Evolutionary conservation across 768 basidiomycete species (phyloP), one percentile per base, ranked within the genome.

Genomic region (Mycena rosella): DNA sequence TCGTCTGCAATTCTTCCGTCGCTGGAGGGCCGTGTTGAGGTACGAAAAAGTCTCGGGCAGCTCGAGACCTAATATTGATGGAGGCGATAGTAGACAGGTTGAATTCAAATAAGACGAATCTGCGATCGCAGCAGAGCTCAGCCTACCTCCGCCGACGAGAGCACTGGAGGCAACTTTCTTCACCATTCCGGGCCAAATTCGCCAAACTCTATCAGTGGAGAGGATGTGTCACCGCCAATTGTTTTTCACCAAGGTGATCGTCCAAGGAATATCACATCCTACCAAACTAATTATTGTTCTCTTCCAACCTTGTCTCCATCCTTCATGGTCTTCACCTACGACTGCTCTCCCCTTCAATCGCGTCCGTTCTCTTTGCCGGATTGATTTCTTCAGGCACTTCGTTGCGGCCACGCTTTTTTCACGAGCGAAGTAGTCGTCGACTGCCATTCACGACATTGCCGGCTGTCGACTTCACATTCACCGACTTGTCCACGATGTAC

Each of bases 71-170:
- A 27, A 40, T 38, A 52, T 51, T 68, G 54, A 68, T 68, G 48
- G 10, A 34, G 55, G 48, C 24, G 20, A n/a, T n/a, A n/a, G 13
- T 47, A 18, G 57, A 63, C 62, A 68, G 62, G 56, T 51, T 45
- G 47, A 58, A 57, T 47, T 68, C 60, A 59, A 68, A 68, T 54
- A 68, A 60, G 67, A 30, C 56, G 67, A n/a, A 63, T 70, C 65
- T 27, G 63, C 54, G 61, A 67, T 67, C 63, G 65, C 22, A 32
- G 30, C 55, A 70, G 26, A 54, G 24, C 29, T 54, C 20, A 27
- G 59, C 70, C 63, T 68, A 71, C 66, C 66, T 71, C 70, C 70
- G 66, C 70, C 70, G 70, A 71, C 70, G 62, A 71, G 58, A 68
- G 44, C 59, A 56, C 40, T 11, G 60, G n/a, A 52, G 38, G 48